These are phyloP conservation scores for Pistacia vera DNA, from an alignment of 345 rosid species.

Conservation along the genomic window DNA sequence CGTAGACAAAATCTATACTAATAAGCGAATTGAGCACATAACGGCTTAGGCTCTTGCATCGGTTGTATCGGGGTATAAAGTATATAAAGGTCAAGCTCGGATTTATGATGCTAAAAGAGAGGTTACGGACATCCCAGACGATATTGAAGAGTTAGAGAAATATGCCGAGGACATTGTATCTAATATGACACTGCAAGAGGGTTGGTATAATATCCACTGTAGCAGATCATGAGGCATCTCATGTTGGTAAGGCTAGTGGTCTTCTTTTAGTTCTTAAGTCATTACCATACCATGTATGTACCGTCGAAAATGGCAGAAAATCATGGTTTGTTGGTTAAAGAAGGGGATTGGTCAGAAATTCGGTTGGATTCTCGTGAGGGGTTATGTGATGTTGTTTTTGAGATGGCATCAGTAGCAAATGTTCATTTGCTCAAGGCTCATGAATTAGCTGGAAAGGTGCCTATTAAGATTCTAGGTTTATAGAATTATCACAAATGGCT, in stretches of 20 bases:
- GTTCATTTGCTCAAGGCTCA: slow-evolving; percentile 83
- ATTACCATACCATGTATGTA: slow-evolving; percentile 84
- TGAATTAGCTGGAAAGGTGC: slow-evolving; percentile 61
- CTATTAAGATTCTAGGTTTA: neutral
- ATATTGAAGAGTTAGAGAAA: slow-evolving; percentile 71
- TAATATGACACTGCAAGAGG: slow-evolving; percentile 89
- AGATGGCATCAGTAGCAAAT: slow-evolving; percentile 89
- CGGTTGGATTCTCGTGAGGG: slow-evolving; percentile 66
- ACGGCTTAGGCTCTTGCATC: slow-evolving; percentile 81
- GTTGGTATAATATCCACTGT: slow-evolving; percentile 72
- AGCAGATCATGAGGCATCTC: slow-evolving; percentile 91
- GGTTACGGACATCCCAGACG: slow-evolving; percentile 64
- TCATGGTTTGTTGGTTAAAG: slow-evolving; percentile 66
- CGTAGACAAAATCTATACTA: slow-evolving; percentile 75
- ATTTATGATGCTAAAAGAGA: slow-evolving; percentile 75
- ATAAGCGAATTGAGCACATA: slow-evolving; percentile 74
- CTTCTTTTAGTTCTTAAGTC: slow-evolving; percentile 78
- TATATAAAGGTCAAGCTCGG: slow-evolving; percentile 81
- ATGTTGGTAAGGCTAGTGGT: slow-evolving; percentile 92
- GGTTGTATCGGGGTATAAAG: slow-evolving; percentile 60
- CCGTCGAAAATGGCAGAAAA: slow-evolving; percentile 70
- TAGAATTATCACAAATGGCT: too few species aligned
- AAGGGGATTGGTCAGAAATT: slow-evolving; percentile 62
- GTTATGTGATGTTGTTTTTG: slow-evolving; percentile 66
- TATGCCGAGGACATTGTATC: slow-evolving; percentile 82